Percentiles rank a stretch among this genome's conserved stretches.
Evolutionary conservation across 345 rosid genomes (phyloP).

Genomic region (Salix udensis): DNA sequence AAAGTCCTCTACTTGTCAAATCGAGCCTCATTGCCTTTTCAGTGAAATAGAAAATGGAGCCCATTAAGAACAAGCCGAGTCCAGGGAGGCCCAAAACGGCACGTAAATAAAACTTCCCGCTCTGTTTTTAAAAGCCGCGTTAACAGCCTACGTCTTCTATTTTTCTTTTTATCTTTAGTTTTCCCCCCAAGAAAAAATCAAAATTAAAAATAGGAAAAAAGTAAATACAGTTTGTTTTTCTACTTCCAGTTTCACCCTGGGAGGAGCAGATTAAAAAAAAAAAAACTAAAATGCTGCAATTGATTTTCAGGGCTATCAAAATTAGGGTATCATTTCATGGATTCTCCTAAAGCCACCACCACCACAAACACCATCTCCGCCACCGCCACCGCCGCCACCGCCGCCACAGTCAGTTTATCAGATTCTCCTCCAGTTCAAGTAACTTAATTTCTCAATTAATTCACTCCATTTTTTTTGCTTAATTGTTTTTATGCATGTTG

Average conservation of each 20-base stretch:
- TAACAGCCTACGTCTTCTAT: not conserved
- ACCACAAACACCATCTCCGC: not conserved
- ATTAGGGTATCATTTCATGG: conserved; percentile 22
- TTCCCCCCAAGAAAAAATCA: not conserved
- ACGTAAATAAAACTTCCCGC: conserved; percentile 7
- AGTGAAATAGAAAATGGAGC: not conserved
- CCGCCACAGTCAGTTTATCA: not conserved
- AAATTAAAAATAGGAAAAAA: not conserved
- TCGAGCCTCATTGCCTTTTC: not conserved
- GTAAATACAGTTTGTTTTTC: not conserved
- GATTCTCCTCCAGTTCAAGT: conserved; percentile 45
- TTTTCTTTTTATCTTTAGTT: not conserved
- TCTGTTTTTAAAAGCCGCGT: conserved; percentile 13
- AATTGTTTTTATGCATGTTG: no score
- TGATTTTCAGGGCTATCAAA: not conserved
- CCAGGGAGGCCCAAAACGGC: not conserved
- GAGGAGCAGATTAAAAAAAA: not conserved
- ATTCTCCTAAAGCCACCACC: conserved; percentile 25
- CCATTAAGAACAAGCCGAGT: not conserved
- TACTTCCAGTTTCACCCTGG: not conserved
- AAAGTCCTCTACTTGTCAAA: not conserved
- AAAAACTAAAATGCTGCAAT: conserved; percentile 22
- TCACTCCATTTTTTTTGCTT: not conserved
- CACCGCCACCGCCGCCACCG: not conserved
- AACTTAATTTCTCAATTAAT: not conserved